Base-by-base conservation (phyloP, 768 basidiomycete genomes). In the Bullera alba region DNA sequence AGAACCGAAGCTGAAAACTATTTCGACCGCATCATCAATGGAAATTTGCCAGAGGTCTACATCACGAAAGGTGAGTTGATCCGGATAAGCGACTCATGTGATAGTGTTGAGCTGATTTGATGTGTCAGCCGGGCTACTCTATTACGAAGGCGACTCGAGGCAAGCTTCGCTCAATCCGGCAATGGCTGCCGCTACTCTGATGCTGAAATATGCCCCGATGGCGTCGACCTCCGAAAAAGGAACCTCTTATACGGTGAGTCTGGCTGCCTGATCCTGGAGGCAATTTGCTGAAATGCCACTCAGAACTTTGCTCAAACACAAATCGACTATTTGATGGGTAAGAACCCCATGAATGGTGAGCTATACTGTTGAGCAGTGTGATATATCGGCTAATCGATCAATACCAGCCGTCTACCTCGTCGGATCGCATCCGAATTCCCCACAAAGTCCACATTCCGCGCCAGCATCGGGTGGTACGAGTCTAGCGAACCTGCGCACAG, bases 341-440 rank as follows among this genome's bases (percentile, higher is more conserved):
- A 85, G 43, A 96, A 96, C 65, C 83, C 90, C 0, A 92, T 91
- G 88, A 81, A 80, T 51, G 80, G 87, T 85, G 61, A 42, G 78
- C 66, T 14, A 4, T n/a, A n/a, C 16, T 35, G 27, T 51, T 27
- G 6, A 4, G 28, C 30, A n/a, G n/a, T 12, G 15, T 32, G n/a
- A 14, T 44, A 14, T 44, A 7, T 29, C 15, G 38, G 19, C 38
- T 8, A 16, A n/a, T 48, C 19, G 10, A 37, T 61, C 29, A 53
- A 5, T 36, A 22, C 60, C 61, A 83, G 85, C 80, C 8, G 83
- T 86, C 1, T 96, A 95, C 69, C 73, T 95, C 42, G 89, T 95
- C 21, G 91, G 92, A 32, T 75, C 78, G 42, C 88, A 93, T 72
- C 87, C 90, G 1, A 92, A 93, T 67, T 85, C 92, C 12, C 90